These are phyloP conservation scores for Extremus antarcticus DNA, from an alignment of 495 filamentous ascomycete species.

Conservation along the genomic window DNA sequence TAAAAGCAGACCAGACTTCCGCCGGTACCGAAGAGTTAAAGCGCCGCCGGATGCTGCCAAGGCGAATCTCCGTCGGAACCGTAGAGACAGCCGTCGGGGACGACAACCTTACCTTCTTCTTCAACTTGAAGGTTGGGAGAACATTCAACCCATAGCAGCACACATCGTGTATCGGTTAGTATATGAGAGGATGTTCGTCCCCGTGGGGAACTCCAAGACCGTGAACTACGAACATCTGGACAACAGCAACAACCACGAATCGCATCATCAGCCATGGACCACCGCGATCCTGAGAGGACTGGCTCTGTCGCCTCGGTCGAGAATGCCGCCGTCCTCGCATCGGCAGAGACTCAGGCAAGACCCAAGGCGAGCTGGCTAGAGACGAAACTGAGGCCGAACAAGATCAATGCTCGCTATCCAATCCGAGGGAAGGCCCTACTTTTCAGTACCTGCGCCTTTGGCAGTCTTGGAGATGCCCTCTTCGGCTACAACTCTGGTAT, in stretches of 20 bases:
- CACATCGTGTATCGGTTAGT: too few relatives aligned
- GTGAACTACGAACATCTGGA: neutral
- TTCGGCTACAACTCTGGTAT: slow-evolving; percentile 30
- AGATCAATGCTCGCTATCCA: slow-evolving; percentile 23
- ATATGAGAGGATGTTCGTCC: neutral
- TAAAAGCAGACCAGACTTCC: too few relatives aligned
- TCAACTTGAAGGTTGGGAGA: too few relatives aligned
- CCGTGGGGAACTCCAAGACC: neutral
- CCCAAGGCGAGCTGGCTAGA: slow-evolving; percentile 21
- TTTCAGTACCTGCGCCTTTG: slow-evolving; percentile 27
- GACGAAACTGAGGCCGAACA: slow-evolving; percentile 25
- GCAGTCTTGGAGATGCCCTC: slow-evolving; percentile 27
- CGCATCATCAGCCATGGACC: neutral
- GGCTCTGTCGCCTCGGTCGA: neutral
- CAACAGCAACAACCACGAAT: neutral
- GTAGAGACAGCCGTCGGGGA: too few relatives aligned
- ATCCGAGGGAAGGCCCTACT: slow-evolving; percentile 23
- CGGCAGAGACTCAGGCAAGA: neutral
- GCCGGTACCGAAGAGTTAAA: too few relatives aligned
- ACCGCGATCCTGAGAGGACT: neutral
- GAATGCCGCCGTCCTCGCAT: neutral
- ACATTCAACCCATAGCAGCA: too few relatives aligned
- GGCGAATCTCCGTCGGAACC: too few relatives aligned
- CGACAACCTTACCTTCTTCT: too few relatives aligned
- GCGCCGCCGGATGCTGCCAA: too few relatives aligned